These are phyloP conservation scores for Suillus variegatus DNA, from an alignment of 768 basidiomycete species.

Conservation along the genomic window DNA sequence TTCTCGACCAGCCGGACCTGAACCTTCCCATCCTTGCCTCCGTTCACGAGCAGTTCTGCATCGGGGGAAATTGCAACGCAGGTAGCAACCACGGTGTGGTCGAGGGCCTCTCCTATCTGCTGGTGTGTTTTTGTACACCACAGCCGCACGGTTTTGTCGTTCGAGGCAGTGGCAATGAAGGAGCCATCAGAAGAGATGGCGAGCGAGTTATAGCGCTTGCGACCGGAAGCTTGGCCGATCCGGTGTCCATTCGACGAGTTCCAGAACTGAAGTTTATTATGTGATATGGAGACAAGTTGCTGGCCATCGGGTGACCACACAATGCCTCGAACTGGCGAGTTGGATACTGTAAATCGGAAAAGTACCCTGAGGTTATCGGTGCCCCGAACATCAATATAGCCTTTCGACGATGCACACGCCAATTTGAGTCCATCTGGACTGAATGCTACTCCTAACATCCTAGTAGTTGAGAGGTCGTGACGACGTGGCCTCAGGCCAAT, in stretches of 20 bases:
- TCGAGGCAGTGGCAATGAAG: background rate
- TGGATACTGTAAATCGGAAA: no score
- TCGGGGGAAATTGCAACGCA: background rate
- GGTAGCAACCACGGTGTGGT: background rate
- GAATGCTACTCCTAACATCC: constrained; percentile 29
- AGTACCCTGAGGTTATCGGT: no score
- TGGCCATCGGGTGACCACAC: background rate
- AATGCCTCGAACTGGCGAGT: background rate
- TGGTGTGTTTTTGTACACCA: constrained; percentile 2
- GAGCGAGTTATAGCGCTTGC: background rate
- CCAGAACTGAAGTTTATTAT: background rate
- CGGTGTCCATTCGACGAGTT: background rate
- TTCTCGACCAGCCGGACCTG: background rate
- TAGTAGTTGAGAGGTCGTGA: no score
- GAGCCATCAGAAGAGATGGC: constrained; percentile 2
- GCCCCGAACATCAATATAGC: no score
- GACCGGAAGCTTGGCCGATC: background rate
- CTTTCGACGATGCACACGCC: background rate
- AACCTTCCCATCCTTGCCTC: constrained; percentile 12
- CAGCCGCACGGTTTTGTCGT: background rate
- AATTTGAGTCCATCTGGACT: constrained; percentile 46
- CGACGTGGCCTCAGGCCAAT: no score
- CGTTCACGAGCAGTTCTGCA: constrained; percentile 9
- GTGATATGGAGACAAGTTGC: background rate
- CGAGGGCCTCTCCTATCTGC: background rate